Evolutionary conservation across 805 yeast species (phyloP), one percentile per base, ranked within the genome.

Genomic region (Grigorovia yakushimaensis): DNA sequence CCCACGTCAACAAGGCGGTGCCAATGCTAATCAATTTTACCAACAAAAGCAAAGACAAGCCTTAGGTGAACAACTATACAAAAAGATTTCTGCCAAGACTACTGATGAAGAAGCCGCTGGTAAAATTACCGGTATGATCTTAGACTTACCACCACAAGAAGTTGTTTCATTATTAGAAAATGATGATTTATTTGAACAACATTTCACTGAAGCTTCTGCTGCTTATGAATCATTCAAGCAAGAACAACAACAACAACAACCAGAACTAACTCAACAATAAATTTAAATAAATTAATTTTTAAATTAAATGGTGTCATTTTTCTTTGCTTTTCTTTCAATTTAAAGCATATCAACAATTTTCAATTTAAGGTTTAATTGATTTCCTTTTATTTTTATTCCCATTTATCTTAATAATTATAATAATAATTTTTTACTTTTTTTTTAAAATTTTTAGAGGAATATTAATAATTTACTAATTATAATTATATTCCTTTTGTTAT

Each of bases 71-170:
- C 95, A 88, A 67, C 78, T 93, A 66, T 93, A 91, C 79, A 88
- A 94, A 65, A 86, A 82, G 79, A 84, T 93, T 64, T 81, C 83
- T 56, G 81, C 88, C 57, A 84, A 84, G 73, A 87, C 89, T 61
- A 81, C 81, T 60, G 95, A 88, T 65, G 84, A 84, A 50, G 96
- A 88, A 72, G 88, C 95, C 64, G 97, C 97, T 58, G 96, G 96
- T 74, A 91, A 89, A 77, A 87, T 93, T 68, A 93, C 98, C 57
- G 97, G 98, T 76, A 93, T 93, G 98, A 81, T 93, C 76, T 79
- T 93, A 66, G 96, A 89, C 67, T 81, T 91, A 81, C 94, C 88
- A 66, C 86, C 85, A 72, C 80, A 80, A 63, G 96, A 91, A 73
- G 85, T 93, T 61, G 73, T 89, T 64, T 84, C 84, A 52, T 77